Evolutionary conservation across 2,329 filamentous ascomycete species (phyloP).

Genomic region (Nannizziopsis arthrosporioides): DNA sequence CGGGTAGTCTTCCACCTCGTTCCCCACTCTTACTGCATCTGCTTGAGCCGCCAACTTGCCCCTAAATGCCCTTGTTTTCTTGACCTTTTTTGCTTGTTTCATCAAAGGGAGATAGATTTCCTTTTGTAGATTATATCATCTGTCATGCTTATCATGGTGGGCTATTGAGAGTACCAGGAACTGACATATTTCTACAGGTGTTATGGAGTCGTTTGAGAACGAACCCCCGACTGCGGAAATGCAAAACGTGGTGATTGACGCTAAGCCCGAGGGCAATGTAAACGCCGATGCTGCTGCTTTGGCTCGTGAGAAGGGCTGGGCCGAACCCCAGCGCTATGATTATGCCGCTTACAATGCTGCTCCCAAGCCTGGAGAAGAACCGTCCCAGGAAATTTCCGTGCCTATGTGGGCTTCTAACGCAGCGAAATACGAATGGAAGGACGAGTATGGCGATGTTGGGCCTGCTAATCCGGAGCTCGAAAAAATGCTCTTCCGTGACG

Average conservation of each 20-base stretch:
- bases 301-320: conserved; percentile 33
- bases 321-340: conserved; percentile 26
- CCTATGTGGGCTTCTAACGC: conserved; percentile 46
- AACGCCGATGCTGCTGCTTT: conserved; percentile 22
- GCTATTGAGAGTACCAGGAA: too few species aligned
- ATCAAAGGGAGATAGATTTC: too few species aligned
- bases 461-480: conserved; percentile 62
- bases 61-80: too few species aligned
- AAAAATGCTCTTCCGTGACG: conserved; percentile 55
- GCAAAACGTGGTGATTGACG: neutral
- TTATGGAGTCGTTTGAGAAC: conserved; percentile 1
- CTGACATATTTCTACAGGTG: too few species aligned
- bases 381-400: conserved; percentile 9
- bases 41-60: too few species aligned
- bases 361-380: conserved; percentile 16
- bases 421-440: conserved; percentile 69
- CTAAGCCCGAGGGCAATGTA: conserved; percentile 14
- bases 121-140: too few species aligned
- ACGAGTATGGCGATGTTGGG: conserved; percentile 76
- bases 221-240: neutral
- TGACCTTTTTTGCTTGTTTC: too few species aligned
- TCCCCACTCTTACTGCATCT: too few species aligned
- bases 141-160: too few species aligned
- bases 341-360: conserved; percentile 25
- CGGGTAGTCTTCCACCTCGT: too few species aligned